These are phyloP conservation scores for Mortierella sp. DNA, from an alignment of 371 early-diverging fungal genomes.

Conservation along the genomic window DNA sequence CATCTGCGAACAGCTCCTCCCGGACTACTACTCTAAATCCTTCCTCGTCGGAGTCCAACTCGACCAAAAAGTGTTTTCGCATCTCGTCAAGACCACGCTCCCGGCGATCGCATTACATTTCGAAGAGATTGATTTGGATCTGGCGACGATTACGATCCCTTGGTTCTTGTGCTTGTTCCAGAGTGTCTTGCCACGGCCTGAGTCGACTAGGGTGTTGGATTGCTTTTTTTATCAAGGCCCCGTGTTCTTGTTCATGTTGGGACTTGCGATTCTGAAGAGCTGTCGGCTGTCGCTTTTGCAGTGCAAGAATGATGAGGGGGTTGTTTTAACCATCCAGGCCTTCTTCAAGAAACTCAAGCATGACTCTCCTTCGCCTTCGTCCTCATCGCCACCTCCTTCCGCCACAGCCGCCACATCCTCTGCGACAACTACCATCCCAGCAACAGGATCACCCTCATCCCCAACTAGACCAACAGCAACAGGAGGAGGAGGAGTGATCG, in stretches of 20 bases:
- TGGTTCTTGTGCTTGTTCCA: conserved; percentile 79
- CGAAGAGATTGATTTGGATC: conserved; percentile 66
- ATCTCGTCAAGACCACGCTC: conserved; percentile 63
- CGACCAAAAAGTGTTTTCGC: conserved; percentile 72
- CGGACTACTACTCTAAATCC: conserved; percentile 77
- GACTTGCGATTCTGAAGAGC: conserved; percentile 70
- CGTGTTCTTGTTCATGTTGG: conserved; percentile 71
- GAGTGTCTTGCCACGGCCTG: conserved; percentile 63
- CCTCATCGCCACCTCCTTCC: background rate
- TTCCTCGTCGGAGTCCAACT: conserved; percentile 72
- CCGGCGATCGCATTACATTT: conserved; percentile 67
- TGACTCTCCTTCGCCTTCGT: background rate
- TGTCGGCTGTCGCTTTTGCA: conserved; percentile 63
- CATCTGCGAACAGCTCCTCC: conserved; percentile 61
- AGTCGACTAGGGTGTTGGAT: conserved; percentile 58
- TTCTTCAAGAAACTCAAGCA: conserved; percentile 36
- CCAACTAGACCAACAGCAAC: background rate
- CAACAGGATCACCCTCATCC: background rate
- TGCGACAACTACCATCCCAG: background rate
- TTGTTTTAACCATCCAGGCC: conserved; percentile 35
- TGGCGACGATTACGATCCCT: conserved; percentile 71
- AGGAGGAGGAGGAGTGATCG: background rate
- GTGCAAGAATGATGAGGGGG: conserved; percentile 68
- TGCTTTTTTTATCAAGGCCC: conserved; percentile 72
- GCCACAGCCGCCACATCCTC: background rate